Conservation (phyloP, 2,329 filamentous ascomycete species). For the Pestalotiopsis fici region DNA sequence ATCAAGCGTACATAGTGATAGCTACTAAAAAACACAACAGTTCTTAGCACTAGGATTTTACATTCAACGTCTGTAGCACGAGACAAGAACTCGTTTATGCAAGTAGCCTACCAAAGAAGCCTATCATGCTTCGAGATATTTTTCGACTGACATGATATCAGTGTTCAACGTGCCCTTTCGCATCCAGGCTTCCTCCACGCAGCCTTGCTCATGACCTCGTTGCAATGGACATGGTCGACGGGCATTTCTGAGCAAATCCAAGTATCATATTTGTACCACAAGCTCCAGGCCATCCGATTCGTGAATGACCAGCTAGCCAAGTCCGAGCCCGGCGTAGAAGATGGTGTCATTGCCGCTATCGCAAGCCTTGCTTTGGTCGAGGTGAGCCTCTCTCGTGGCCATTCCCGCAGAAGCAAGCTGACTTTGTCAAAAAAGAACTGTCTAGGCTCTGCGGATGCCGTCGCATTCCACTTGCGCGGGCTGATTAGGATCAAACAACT, state of each 20-base stretch:
- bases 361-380: slow-evolving; percentile 45
- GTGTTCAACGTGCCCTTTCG: slow-evolving; percentile 43
- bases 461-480: slow-evolving; percentile 42
- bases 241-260: slow-evolving; percentile 45
- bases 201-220: slow-evolving; percentile 43
- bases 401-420: background rate
- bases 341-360: slow-evolving; percentile 44
- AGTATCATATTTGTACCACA: slow-evolving; percentile 46
- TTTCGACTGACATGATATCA: slow-evolving; percentile 16
- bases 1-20: too few species aligned
- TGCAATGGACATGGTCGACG: slow-evolving; percentile 47
- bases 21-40: slow-evolving; percentile 30
- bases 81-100: slow-evolving; percentile 33
- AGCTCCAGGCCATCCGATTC: slow-evolving; percentile 46
- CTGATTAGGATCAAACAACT: slow-evolving; percentile 34
- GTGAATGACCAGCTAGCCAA: slow-evolving; percentile 43
- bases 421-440: slow-evolving; percentile 34
- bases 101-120: slow-evolving; percentile 11
- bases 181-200: slow-evolving; percentile 47
- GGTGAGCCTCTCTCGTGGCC: slow-evolving; percentile 25
- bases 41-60: slow-evolving; percentile 41
- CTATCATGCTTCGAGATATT: background rate
- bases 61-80: slow-evolving; percentile 40
- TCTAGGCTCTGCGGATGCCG: slow-evolving; percentile 42
- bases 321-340: slow-evolving; percentile 36